Conservation (phyloP, 2,329 filamentous ascomycete genomes). For the Calonectria crousiana region DNA sequence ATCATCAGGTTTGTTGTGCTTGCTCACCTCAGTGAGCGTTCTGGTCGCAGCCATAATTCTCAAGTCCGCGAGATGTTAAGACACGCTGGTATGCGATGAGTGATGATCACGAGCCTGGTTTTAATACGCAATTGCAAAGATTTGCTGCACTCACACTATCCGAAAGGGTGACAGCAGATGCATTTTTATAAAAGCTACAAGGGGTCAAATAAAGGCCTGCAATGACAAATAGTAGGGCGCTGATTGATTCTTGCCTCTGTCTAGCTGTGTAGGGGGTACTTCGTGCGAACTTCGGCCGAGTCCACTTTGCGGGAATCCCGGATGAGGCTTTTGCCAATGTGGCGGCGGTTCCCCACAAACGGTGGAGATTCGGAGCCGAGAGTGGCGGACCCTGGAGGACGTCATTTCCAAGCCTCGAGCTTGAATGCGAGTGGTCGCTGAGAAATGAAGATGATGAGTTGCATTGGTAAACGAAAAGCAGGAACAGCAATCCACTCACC, state of each 20-base stretch:
- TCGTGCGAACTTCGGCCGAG: slow-evolving; percentile 8
- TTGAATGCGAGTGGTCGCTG: too few species aligned
- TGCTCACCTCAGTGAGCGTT: background rate
- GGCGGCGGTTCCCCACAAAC: background rate
- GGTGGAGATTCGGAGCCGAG: background rate
- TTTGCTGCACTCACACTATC: background rate
- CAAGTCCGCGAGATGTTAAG: background rate
- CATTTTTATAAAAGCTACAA: background rate
- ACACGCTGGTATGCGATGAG: background rate
- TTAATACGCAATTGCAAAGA: background rate
- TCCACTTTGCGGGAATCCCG: background rate
- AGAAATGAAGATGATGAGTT: background rate
- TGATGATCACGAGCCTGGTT: background rate
- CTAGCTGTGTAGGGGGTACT: background rate
- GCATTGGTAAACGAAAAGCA: background rate
- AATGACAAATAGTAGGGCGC: background rate
- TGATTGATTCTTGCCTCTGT: background rate
- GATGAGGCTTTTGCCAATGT: background rate
- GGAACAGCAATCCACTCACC: background rate
- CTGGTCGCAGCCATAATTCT: background rate
- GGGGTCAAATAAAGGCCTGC: rapidly evolving
- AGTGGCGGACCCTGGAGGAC: background rate
- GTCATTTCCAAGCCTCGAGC: background rate
- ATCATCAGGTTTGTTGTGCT: background rate
- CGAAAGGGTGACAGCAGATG: background rate